Evolutionary conservation across 345 rosid species (phyloP).

Genomic region (Linum tenue): DNA sequence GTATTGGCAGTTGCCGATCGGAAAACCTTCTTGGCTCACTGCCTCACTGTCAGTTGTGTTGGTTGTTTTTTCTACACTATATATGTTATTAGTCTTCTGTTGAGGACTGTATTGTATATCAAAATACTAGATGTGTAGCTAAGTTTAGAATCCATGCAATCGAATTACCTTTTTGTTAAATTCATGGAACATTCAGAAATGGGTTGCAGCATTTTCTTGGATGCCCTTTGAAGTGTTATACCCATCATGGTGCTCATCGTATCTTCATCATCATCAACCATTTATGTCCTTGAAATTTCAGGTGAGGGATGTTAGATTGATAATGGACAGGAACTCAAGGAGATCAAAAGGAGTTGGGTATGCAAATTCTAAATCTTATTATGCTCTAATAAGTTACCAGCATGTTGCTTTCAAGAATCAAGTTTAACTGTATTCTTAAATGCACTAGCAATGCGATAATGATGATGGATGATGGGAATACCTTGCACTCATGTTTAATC

Average conservation of each 20-base stretch:
- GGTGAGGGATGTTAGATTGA: constrained; percentile 97
- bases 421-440: constrained; percentile 89
- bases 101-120: constrained; percentile 23
- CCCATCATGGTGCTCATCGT: background rate
- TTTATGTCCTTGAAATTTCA: constrained; percentile 26
- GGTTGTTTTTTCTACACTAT: constrained; percentile 16
- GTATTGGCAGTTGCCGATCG: background rate
- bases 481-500: constrained; percentile 95
- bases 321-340: constrained; percentile 94
- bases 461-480: constrained; percentile 94
- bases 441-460: constrained; percentile 93
- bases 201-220: background rate
- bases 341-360: constrained; percentile 99
- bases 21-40: constrained; percentile 7
- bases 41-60: constrained; percentile 10
- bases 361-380: constrained; percentile 22
- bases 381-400: constrained; percentile 36
- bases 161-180: constrained; percentile 2
- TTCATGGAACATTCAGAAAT: background rate
- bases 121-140: constrained; percentile 18
- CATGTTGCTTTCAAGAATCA: constrained; percentile 57
- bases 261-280: background rate
- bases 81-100: constrained; percentile 19
- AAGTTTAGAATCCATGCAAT: constrained; percentile 17
- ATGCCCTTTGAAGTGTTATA: background rate